Percentiles rank a stretch among this genome's conserved stretches.
These are phyloP conservation scores for Austroboletus eburneus DNA, from an alignment of 768 basidiomycete species.

Conservation along the genomic window DNA sequence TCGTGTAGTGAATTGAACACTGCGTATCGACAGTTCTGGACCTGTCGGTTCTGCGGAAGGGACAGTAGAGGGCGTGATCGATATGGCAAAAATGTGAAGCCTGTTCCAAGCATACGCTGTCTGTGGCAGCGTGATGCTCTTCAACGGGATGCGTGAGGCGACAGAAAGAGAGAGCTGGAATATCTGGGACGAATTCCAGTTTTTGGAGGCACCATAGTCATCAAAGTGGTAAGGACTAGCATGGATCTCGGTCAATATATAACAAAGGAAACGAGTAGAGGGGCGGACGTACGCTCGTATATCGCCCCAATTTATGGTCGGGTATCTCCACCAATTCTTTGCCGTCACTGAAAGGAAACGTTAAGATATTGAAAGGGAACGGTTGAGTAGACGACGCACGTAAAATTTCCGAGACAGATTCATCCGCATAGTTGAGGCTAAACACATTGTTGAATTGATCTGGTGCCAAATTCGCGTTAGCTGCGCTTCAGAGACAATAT, in stretches of 20 bases:
- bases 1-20: slow-evolving; percentile 41
- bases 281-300: slow-evolving; percentile 37
- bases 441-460: slow-evolving; percentile 35
- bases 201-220: slow-evolving; percentile 29
- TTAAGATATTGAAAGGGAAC: background rate
- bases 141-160: slow-evolving; percentile 37
- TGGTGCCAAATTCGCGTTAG: slow-evolving; percentile 4
- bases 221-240: slow-evolving; percentile 45
- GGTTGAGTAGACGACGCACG: slow-evolving; percentile 22
- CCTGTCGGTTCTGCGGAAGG: slow-evolving; percentile 19
- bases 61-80: slow-evolving; percentile 34
- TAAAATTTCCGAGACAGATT: slow-evolving; percentile 31
- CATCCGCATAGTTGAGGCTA: slow-evolving; percentile 35
- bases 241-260: background rate
- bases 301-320: slow-evolving; percentile 37
- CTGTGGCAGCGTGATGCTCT: slow-evolving; percentile 42
- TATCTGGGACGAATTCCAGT: slow-evolving; percentile 42
- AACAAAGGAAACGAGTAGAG: background rate
- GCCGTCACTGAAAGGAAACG: slow-evolving; percentile 33
- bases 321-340: slow-evolving; percentile 44
- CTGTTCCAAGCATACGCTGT: slow-evolving; percentile 25
- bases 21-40: slow-evolving; percentile 38
- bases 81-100: slow-evolving; percentile 45
- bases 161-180: slow-evolving; percentile 44
- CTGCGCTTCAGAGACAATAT: background rate